A percentile compares a stretch with the other conserved stretches of the same genome.
Conservation (phyloP, 2,329 filamentous ascomycete species). For the Aspergillus hortae region DNA sequence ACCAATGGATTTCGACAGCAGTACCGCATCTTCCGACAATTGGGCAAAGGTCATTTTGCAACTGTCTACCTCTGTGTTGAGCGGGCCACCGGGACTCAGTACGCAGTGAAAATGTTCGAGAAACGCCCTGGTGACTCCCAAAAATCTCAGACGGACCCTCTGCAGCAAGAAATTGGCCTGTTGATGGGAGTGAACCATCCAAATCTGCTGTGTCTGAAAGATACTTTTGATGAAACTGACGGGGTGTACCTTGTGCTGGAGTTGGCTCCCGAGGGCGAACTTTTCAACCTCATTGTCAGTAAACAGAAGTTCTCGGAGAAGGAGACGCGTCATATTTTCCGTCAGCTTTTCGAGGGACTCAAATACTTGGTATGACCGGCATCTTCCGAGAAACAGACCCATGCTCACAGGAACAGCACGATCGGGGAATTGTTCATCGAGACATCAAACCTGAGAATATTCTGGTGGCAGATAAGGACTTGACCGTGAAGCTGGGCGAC, state of each 20-base stretch:
- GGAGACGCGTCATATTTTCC: slow-evolving; percentile 81
- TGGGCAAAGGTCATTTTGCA: slow-evolving; percentile 94
- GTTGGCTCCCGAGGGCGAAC: slow-evolving; percentile 83
- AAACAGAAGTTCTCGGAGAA: slow-evolving; percentile 82
- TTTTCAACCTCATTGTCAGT: slow-evolving; percentile 93
- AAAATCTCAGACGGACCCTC: slow-evolving; percentile 73
- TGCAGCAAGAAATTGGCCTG: slow-evolving; percentile 95
- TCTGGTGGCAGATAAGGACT: slow-evolving; percentile 75
- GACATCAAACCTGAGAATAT: slow-evolving; percentile 99
- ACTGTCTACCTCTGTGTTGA: slow-evolving; percentile 90
- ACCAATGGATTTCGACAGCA: slow-evolving; percentile 80
- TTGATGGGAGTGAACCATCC: slow-evolving; percentile 96
- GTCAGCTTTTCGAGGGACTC: slow-evolving; percentile 86
- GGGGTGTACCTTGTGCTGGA: slow-evolving; percentile 90
- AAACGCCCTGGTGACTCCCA: slow-evolving; percentile 80
- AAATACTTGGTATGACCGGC: slow-evolving; percentile 76
- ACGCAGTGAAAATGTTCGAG: slow-evolving; percentile 92
- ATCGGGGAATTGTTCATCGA: slow-evolving; percentile 93
- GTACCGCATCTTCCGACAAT: slow-evolving; percentile 76
- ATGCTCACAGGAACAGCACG: slow-evolving; percentile 60
- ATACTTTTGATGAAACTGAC: slow-evolving; percentile 88
- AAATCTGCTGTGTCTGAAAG: slow-evolving; percentile 87
- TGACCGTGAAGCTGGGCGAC: slow-evolving; percentile 88
- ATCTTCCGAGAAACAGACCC: background rate
- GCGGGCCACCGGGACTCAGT: slow-evolving; percentile 74